Percentiles rank a stretch among this genome's conserved stretches.
phyloP scores from a whole-genome alignment of 1,284 basidiomycete species.

The Cystobasidiaceae sp. region DNA sequence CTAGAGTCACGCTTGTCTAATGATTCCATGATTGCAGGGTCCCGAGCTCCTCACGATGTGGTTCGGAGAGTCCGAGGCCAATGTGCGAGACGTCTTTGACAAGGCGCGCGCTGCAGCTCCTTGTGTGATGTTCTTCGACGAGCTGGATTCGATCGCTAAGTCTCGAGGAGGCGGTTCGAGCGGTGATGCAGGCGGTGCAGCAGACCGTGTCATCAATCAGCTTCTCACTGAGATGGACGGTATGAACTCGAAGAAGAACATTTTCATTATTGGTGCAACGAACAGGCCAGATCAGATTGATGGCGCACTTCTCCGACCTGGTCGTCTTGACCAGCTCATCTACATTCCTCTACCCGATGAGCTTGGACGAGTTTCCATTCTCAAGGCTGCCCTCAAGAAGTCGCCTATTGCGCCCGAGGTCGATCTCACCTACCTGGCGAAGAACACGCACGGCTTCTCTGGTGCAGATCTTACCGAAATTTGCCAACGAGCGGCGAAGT shows the following conservation, averaged over 20 bases:
- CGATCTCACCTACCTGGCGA: constrained; percentile 80
- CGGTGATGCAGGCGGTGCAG: constrained; percentile 88
- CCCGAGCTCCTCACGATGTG: constrained; percentile 72
- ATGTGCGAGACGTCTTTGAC: constrained; percentile 98
- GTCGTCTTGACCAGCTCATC: constrained; percentile 74
- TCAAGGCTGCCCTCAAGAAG: constrained; percentile 85
- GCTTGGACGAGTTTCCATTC: constrained; percentile 80
- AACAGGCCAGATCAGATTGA: constrained; percentile 99
- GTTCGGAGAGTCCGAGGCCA: constrained; percentile 99
- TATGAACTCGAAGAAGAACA: constrained; percentile 98
- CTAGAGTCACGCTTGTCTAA: neutral
- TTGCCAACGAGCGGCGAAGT: constrained; percentile 94
- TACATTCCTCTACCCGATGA: constrained; percentile 71
- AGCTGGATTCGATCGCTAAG: constrained; percentile 97
- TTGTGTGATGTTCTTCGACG: constrained; percentile 99
- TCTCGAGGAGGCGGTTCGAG: constrained; percentile 70
- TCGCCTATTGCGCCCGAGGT: constrained; percentile 83
- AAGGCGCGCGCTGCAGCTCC: constrained; percentile 98
- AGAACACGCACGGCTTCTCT: constrained; percentile 94
- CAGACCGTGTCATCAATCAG: constrained; percentile 57
- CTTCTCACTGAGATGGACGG: constrained; percentile 93
- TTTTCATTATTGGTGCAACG: constrained; percentile 76
- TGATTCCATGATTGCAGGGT: constrained; percentile 15
- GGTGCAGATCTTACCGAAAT: constrained; percentile 99
- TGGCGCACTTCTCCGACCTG: constrained; percentile 90